Base-by-base conservation (phyloP, 1,139 yeast genomes). In the Martiniozyma asiatica region DNA sequence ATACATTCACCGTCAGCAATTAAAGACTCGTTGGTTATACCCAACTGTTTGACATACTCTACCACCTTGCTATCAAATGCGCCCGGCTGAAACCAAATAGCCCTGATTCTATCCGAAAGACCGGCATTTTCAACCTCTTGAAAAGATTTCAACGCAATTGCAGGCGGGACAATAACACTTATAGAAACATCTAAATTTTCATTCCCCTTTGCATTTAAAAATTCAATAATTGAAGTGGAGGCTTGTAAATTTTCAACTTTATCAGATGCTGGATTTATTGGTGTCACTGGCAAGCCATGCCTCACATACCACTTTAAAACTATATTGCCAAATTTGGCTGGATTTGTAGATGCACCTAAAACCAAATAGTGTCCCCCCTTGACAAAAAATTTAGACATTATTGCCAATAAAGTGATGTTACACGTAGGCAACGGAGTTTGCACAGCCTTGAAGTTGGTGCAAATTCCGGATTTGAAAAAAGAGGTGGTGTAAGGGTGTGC, bases 11-110 rank as follows among this genome's bases (percentile, higher is more conserved):
- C 85, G 44, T 71, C 65, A 22, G 65, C 65, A 18, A 79, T 65
- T 10, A 53, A 30, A 6, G 45, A 47, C 2, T 68, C 68, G 17
- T 63, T 45, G n/a, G n/a, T n/a, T n/a, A n/a, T n/a, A n/a, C n/a
- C n/a, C n/a, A n/a, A n/a, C n/a, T n/a, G n/a, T 16, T 49, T 44
- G 4, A 37, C 31, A 19, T 55, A 52, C 1, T 61, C 59, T 28
- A 78, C 51, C 4, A 73, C 75, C n/a, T 57, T 61, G 7, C 53
- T 50, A 42, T 77, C 73, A 40, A 67, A 78, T 21, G 82, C 66
- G 1, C 93, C 93, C 0, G 93, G 93, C 48, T 81, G 94, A 39
- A 79, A 73, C 94, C 94, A 81, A 18, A 79, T 56, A 1, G 77
- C 74, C 41, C 66, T 67, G 18, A 81, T 56, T 1, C 54, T 37